Evolutionary conservation across 495 filamentous ascomycete species (phyloP).

Genomic region (Bacidia rubella): DNA sequence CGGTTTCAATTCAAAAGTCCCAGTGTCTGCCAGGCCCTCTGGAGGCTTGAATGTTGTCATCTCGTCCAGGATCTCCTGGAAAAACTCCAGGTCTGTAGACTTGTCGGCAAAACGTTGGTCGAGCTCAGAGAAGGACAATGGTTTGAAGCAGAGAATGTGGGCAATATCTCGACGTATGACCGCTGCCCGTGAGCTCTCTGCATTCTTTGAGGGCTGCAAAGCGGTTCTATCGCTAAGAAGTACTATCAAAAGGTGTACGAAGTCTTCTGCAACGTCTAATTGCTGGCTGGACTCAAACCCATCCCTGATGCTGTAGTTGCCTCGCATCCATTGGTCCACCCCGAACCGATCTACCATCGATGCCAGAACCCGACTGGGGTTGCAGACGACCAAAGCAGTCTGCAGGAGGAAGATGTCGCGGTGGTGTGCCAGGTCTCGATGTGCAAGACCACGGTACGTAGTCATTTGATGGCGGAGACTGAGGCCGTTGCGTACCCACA

Average conservation of each 20-base stretch:
- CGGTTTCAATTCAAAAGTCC: conserved; percentile 83
- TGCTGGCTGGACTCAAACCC: conserved; percentile 74
- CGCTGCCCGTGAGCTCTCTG: conserved; percentile 46
- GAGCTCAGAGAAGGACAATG: conserved; percentile 84
- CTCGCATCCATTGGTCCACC: conserved; percentile 78
- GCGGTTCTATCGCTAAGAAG: conserved; percentile 76
- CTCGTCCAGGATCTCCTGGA: conserved; percentile 66
- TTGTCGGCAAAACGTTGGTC: conserved; percentile 64
- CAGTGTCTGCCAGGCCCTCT: conserved; percentile 81
- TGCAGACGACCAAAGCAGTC: conserved; percentile 73
- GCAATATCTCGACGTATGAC: conserved; percentile 79
- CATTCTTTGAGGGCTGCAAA: conserved; percentile 57
- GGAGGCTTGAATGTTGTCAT: conserved; percentile 82
- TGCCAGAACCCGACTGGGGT: conserved; percentile 72
- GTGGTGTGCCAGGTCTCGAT: conserved; percentile 83
- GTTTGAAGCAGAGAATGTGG: conserved; percentile 91
- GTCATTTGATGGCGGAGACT: conserved; percentile 89
- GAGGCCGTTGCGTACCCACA: conserved; percentile 97
- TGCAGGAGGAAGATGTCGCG: conserved; percentile 92
- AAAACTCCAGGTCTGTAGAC: conserved; percentile 68
- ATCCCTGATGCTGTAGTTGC: conserved; percentile 53
- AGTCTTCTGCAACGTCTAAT: conserved; percentile 87
- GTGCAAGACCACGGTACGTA: conserved; percentile 74
- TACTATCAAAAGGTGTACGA: conserved; percentile 85
- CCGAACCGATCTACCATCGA: conserved; percentile 85